Evolutionary conservation across 2,329 filamentous ascomycete genomes (phyloP).

Genomic region (Parastagonospora avenae): DNA sequence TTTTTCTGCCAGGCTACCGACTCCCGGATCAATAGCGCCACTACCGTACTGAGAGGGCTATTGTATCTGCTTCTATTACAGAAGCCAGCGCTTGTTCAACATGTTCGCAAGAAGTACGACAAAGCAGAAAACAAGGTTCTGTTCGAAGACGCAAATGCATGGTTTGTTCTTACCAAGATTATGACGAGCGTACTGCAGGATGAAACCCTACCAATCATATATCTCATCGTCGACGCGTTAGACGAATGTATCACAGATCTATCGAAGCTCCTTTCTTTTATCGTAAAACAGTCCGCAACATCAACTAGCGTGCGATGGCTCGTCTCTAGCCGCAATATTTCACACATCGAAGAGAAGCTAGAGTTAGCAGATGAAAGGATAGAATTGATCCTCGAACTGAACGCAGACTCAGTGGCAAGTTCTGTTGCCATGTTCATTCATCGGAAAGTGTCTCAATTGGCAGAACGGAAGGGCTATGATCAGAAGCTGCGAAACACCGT

Average conservation of each 20-base stretch:
- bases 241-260: not conserved
- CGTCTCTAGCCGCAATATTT: slow-evolving; percentile 20
- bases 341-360: slow-evolving; percentile 43
- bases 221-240: not conserved
- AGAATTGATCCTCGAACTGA: slow-evolving; percentile 44
- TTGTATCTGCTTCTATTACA: not conserved
- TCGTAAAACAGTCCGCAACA: not conserved
- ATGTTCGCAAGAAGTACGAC: not conserved
- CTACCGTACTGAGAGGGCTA: not conserved
- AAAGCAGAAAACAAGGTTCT: not conserved
- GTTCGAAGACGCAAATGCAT: slow-evolving; percentile 39
- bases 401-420: slow-evolving; percentile 34
- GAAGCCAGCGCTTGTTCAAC: not conserved
- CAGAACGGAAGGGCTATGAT: slow-evolving; percentile 38
- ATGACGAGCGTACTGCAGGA: slow-evolving; percentile 47
- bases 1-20: not conserved
- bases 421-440: slow-evolving; percentile 49
- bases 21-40: not conserved
- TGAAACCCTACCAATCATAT: not conserved
- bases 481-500: slow-evolving; percentile 35
- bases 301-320: slow-evolving; percentile 10
- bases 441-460: slow-evolving; percentile 38
- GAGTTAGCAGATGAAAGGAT: slow-evolving; percentile 7
- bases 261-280: not conserved
- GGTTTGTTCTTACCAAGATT: slow-evolving; percentile 27